Conservation (phyloP, 2,329 filamentous ascomycete genomes). For the Myrmaecium sp. region DNA sequence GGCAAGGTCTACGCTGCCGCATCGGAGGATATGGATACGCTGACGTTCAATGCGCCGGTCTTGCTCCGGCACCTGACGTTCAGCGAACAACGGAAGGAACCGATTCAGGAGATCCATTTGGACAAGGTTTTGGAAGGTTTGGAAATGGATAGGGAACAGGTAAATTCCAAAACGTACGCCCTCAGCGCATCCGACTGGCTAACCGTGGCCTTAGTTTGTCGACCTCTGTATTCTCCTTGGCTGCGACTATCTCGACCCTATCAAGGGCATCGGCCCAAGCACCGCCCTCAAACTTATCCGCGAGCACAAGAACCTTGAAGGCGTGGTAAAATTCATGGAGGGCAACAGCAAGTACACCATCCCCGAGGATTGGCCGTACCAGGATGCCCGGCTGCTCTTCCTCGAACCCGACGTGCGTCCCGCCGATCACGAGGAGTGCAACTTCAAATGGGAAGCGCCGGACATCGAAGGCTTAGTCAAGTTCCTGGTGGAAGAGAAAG, state of each 20-base stretch:
- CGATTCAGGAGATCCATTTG: constrained; percentile 86
- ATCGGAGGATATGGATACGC: constrained; percentile 96
- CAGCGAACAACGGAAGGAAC: constrained; percentile 92
- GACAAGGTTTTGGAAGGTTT: constrained; percentile 75
- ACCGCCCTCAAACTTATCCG: constrained; percentile 90
- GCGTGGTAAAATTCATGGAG: constrained; percentile 67
- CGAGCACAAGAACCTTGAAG: constrained; percentile 76
- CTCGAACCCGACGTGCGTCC: constrained; percentile 74
- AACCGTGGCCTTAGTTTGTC: constrained; percentile 51
- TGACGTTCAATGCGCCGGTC: constrained; percentile 88
- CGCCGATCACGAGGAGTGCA: constrained; percentile 72
- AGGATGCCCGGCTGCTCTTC: constrained; percentile 83
- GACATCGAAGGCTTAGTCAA: constrained; percentile 80
- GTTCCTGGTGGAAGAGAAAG: constrained; percentile 85
- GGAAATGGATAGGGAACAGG: constrained; percentile 74
- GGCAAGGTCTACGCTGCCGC: constrained; percentile 95
- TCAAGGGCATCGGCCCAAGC: constrained; percentile 83
- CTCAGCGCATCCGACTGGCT: not conserved
- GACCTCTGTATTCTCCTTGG: constrained; percentile 95
- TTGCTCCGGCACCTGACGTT: constrained; percentile 87
- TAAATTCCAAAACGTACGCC: constrained; percentile 19
- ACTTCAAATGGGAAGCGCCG: constrained; percentile 95
- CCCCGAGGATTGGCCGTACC: constrained; percentile 93
- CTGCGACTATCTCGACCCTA: constrained; percentile 92
- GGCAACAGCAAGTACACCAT: constrained; percentile 65